Evolutionary conservation across 768 basidiomycete genomes (phyloP), one percentile per base, ranked within the genome.

Genomic region (Inosperma sp.): DNA sequence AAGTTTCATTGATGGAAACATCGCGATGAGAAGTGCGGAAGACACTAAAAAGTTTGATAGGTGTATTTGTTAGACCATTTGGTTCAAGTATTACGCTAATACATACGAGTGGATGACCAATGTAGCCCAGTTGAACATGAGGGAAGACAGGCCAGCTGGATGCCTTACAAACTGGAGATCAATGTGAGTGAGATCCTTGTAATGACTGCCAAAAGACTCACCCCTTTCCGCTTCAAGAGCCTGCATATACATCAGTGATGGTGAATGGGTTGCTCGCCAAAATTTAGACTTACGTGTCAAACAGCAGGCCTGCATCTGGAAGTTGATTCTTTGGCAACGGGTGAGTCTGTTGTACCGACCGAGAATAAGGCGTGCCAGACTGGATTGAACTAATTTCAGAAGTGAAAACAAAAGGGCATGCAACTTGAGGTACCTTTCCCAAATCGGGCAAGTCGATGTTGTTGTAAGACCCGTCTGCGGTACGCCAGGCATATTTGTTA

Each of bases 81-180:
- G n/a, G n/a, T n/a, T n/a, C n/a, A n/a, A 35, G 9, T 19, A 26
- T 34, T 44, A 33, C 37, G 17, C 16, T 9, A 43, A 27, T 29
- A 33, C 12, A 57, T 59, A 84, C 83, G 72, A 81, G 61, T 91
- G 89, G 43, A 91, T 88, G 33, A 92, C 87, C 10, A 91, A 76
- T 2, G 88, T 82, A 7, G 88, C 90, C 55, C 88, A 91, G 6
- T 83, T 72, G 62, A 92, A 92, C 83, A 92, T 85, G 62, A 88
- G 59, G 36, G 82, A 78, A 2, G 87, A 90, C 30, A 93, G 71
- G 0, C 90, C 90, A 5, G 79, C 83, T 5, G 91, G 90, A 60
- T 93, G 91, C 56, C 79, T 65, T 7, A 76, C 73, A 61, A 88
- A 87, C 88, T 91, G 48, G 49, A 49, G 14, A 4, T 21, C 5